Percentiles rank a stretch among this genome's conserved stretches.
These are phyloP conservation scores for Salix caprea DNA, from an alignment of 345 rosid species.

Conservation along the genomic window DNA sequence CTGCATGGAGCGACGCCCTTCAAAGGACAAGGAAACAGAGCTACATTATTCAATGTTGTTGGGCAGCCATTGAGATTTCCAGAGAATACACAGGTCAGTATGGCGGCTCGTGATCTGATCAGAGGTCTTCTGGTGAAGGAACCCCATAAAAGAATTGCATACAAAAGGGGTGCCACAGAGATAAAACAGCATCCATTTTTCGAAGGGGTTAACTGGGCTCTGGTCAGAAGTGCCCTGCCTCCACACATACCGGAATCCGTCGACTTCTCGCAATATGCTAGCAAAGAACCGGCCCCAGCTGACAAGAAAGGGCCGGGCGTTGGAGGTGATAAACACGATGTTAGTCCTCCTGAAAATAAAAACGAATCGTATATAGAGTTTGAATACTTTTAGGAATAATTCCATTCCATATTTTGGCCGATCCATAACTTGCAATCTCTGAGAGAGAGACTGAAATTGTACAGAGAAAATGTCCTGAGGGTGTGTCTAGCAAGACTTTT, in stretches of 20 bases:
- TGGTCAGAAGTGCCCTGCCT: constrained; percentile 76
- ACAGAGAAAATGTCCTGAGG: not conserved
- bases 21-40: constrained; percentile 85
- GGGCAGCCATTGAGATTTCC: constrained; percentile 84
- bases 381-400: constrained; percentile 16
- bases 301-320: not conserved
- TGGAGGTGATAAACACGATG: not conserved
- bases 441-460: not conserved
- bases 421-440: not conserved
- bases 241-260: constrained; percentile 78
- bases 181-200: constrained; percentile 88
- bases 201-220: constrained; percentile 88
- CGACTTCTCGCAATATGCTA: constrained; percentile 52
- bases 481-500: not conserved
- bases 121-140: constrained; percentile 72
- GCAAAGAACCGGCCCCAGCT: constrained; percentile 41
- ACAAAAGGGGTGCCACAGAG: constrained; percentile 85
- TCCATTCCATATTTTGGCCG: not conserved
- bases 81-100: constrained; percentile 60
- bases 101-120: constrained; percentile 68
- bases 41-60: constrained; percentile 79
- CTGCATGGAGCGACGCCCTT: constrained; percentile 83
- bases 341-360: not conserved
- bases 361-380: constrained; percentile 22
- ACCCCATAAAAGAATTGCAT: constrained; percentile 75